Base-by-base conservation (phyloP, 306 rosid genomes). In the Nissolia schottii region DNA sequence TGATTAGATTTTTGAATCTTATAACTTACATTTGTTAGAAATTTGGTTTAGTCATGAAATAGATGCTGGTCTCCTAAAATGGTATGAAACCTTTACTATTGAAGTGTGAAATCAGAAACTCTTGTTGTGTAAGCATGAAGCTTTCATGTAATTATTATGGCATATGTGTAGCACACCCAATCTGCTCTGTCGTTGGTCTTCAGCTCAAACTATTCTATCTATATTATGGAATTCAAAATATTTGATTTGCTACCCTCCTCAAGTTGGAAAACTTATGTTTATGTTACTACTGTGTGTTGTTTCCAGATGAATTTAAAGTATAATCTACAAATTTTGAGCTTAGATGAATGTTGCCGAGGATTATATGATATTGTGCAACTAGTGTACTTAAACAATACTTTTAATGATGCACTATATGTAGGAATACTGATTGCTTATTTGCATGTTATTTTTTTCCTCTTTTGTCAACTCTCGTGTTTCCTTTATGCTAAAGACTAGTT, bases 401-500 rank as follows among this genome's bases (percentile, higher is more conserved):
- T n/a, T 23, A 60, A 18, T 19, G 63, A 23, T 61, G 11, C 24
- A 24, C 3, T 67, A 40, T 16, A 53, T 34, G 29, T 32, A 11
- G 55, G 62, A 43, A 28, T 73, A 43, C 12, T 24, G 6, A 24
- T 53, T 0, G 7, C 15, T 41, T 50, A 63, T 18, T 67, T 41
- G 11, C 53, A 48, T 74, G 11, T 68, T 37, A 50, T n/a, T n/a
- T n/a, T 56, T 73, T 60, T 65, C 20, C 4, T 25, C 16, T 57
- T 34, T 7, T 66, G 10, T 46, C 46, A 58, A 46, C 19, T 32
- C 35, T 55, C 29, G 13, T 27, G 34, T 53, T 68, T 38, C 45
- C 12, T 43, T 19, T 64, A 24, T 16, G 16, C 50, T 67, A 56
- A 81, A 64, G 57, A 57, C 45, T 75, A 5, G 59, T 78, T 55